These are phyloP conservation scores for Penicillium angulare DNA, from an alignment of 495 filamentous ascomycete species.

Conservation along the genomic window DNA sequence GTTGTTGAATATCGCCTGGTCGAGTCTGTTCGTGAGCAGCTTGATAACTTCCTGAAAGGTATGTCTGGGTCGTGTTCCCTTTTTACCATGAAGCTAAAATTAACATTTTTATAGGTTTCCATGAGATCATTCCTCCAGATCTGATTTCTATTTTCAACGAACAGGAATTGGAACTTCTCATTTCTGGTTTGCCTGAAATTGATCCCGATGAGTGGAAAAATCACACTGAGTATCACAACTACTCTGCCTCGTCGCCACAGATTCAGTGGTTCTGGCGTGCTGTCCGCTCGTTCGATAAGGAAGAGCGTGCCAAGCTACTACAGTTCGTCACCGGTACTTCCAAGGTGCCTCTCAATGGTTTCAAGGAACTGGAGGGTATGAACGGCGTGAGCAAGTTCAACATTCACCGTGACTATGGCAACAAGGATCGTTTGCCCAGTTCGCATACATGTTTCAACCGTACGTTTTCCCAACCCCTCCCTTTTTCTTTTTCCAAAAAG, in stretches of 20 bases:
- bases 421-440: slow-evolving; percentile 93
- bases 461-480: slow-evolving; percentile 52
- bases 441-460: slow-evolving; percentile 99
- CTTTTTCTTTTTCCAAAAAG: too few relatives aligned
- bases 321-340: slow-evolving; percentile 98
- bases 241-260: slow-evolving; percentile 88
- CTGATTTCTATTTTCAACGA: slow-evolving; percentile 98
- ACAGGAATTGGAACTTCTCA: slow-evolving; percentile 94
- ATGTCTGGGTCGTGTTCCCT: background rate
- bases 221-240: slow-evolving; percentile 98
- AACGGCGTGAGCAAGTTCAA: slow-evolving; percentile 98
- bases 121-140: slow-evolving; percentile 94
- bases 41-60: slow-evolving; percentile 89
- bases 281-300: slow-evolving; percentile 96
- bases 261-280: slow-evolving; percentile 99
- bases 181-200: slow-evolving; percentile 95
- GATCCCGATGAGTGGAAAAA: slow-evolving; percentile 99
- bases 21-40: slow-evolving; percentile 86
- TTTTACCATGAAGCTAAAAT: background rate
- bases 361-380: slow-evolving; percentile 99
- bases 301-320: slow-evolving; percentile 94
- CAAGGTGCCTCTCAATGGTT: slow-evolving; percentile 98
- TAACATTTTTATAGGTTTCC: slow-evolving; percentile 58
- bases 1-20: slow-evolving; percentile 93
- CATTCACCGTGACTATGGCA: slow-evolving; percentile 97